Evolutionary conservation across 306 rosid genomes (phyloP), one percentile per base, ranked within the genome.

Genomic region (Lithocarpus polystachyus): DNA sequence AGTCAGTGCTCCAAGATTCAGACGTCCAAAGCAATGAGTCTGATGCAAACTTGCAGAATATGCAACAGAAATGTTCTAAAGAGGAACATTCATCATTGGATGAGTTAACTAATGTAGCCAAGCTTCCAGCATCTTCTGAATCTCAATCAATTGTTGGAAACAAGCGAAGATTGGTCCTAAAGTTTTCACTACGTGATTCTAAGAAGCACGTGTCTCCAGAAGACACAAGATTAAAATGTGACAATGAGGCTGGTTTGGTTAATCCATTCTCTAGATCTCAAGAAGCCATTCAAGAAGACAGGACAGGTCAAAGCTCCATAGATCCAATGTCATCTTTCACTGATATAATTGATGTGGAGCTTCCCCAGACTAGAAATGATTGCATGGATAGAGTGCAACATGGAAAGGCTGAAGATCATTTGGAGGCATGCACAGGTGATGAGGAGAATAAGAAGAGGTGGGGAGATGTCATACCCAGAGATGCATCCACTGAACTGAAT

Each of bases 171-270:
- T 75, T 93, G 83, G 85, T 93, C 83, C 45, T 91, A 10, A 93
- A 88, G 90, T 81, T 93, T 83, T 81, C 91, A 28, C 82, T 88
- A 73, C 86, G 89, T 76, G 91, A 90, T 84, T 76, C 86, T 26
- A 93, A 89, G 85, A 89, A 88, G 86, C 83, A 79, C 64, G 85
- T 75, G 62, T 83, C 92, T 71, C 60, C 56, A 43, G 89, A 80
- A 77, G 89, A 84, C 52, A 57, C 79, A 31, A 69, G 40, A 61
- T 69, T 37, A 55, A 78, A 83, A 54, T 53, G 69, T 73, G 85
- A 88, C 45, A 75, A 77, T 75, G 82, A 77, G 59, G 83, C 77
- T 84, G 83, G 85, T 78, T 40, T 72, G 69, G 71, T 31, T 65
- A 71, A 75, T 56, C 81, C 81, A 52, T 83, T 89, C 77, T 90